These are phyloP conservation scores for Rhypophila decipiens DNA, from an alignment of 495 filamentous ascomycete genomes.

Conservation along the genomic window DNA sequence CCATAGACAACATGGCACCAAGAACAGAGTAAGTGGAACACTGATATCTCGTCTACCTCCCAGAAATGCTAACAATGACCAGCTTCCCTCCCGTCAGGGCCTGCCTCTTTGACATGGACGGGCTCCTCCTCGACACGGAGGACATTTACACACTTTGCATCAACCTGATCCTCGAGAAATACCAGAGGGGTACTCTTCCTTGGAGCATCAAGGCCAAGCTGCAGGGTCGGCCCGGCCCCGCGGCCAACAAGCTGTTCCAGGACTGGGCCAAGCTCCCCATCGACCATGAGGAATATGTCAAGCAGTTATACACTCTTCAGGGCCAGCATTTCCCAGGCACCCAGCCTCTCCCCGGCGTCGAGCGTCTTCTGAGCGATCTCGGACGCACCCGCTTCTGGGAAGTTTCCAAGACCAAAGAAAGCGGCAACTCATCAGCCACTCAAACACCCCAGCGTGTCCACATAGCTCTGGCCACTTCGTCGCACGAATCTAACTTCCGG, in stretches of 20 bases:
- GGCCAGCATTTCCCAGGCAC: slow-evolving; percentile 62
- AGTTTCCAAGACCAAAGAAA: slow-evolving; percentile 14
- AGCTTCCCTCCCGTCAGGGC: slow-evolving; percentile 77
- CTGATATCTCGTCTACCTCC: no score
- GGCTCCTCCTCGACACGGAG: slow-evolving; percentile 87
- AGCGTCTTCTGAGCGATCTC: slow-evolving; percentile 54
- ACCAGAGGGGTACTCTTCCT: slow-evolving; percentile 65
- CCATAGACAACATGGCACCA: no score
- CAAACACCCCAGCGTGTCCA: slow-evolving; percentile 51
- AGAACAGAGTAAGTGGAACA: no score
- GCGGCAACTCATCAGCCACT: slow-evolving; percentile 5
- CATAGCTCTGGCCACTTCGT: slow-evolving; percentile 83
- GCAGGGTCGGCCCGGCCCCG: slow-evolving; percentile 80
- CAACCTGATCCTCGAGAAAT: slow-evolving; percentile 71
- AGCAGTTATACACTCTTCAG: slow-evolving; percentile 56
- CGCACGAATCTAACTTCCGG: slow-evolving; percentile 60
- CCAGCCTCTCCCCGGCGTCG: slow-evolving; percentile 72
- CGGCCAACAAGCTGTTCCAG: slow-evolving; percentile 46
- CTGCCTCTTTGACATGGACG: slow-evolving; percentile 99
- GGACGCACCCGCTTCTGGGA: slow-evolving; percentile 42
- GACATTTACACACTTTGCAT: slow-evolving; percentile 83
- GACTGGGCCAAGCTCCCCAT: slow-evolving; percentile 89
- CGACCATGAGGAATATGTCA: slow-evolving; percentile 53
- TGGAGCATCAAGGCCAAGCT: slow-evolving; percentile 93
- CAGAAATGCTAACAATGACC: no score